Conservation (phyloP, 2,329 filamentous ascomycete species). For the Pestalotiopsis sp. region DNA sequence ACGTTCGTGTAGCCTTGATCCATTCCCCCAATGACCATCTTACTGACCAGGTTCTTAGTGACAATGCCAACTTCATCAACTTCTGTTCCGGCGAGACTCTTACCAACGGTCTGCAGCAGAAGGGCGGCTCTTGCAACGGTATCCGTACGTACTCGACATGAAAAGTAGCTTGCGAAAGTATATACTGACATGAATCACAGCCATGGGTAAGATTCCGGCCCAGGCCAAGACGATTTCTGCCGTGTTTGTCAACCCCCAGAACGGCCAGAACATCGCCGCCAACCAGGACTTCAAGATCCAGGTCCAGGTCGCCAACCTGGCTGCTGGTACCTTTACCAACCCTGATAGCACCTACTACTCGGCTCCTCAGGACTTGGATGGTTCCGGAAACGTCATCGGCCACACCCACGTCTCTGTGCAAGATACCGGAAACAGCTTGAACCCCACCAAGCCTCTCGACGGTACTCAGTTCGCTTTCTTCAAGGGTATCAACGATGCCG, state of each 20-base stretch:
- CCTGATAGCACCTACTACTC: conserved; percentile 62
- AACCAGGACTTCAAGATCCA: conserved; percentile 55
- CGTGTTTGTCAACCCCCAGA: conserved; percentile 55
- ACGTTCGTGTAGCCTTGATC: conserved; percentile 42
- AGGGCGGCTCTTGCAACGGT: conserved; percentile 65
- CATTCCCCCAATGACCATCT: not conserved
- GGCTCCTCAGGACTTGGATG: conserved; percentile 56
- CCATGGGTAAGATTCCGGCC: conserved; percentile 64
- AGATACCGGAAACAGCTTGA: conserved; percentile 52
- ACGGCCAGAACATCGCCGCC: conserved; percentile 48
- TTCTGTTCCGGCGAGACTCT: conserved; percentile 57
- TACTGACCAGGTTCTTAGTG: conserved; percentile 40
- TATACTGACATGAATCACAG: conserved; percentile 32
- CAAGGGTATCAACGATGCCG: conserved; percentile 68
- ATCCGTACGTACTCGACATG: conserved; percentile 48
- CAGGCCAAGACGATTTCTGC: conserved; percentile 59
- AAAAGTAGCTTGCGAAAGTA: not conserved
- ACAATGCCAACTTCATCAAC: conserved; percentile 65
- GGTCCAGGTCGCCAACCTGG: conserved; percentile 56
- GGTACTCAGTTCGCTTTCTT: conserved; percentile 62
- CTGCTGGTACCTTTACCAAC: conserved; percentile 64
- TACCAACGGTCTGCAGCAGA: conserved; percentile 63
- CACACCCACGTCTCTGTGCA: conserved; percentile 65
- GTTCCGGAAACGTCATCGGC: conserved; percentile 53
- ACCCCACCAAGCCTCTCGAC: conserved; percentile 55